A percentile compares a stretch with the other conserved stretches of the same genome.
Conservation (phyloP, 306 rosid species). For the Argentina anserina region DNA sequence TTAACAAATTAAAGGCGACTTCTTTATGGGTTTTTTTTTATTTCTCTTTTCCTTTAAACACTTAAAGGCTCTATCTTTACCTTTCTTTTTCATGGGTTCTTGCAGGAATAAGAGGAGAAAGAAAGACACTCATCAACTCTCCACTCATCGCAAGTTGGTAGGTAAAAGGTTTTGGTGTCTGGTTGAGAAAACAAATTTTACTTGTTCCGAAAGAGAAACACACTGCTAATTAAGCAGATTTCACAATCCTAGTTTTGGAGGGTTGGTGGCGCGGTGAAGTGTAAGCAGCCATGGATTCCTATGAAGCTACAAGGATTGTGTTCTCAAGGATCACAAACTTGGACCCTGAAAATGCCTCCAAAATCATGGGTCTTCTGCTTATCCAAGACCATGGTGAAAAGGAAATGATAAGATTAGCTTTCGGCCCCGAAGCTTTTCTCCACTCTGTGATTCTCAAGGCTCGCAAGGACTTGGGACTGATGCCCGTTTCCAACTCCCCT, state of each 20-base stretch:
- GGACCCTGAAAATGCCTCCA: constrained; percentile 98
- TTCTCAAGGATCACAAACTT: constrained; percentile 80
- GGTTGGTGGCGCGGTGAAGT: constrained; percentile 38
- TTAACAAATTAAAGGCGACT: constrained; percentile 30
- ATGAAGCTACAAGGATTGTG: constrained; percentile 86
- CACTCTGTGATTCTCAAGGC: constrained; percentile 81
- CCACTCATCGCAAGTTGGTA: constrained; percentile 57
- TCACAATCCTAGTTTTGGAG: neutral
- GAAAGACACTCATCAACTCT: constrained; percentile 18
- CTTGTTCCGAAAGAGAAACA: constrained; percentile 37
- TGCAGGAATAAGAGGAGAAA: constrained; percentile 72
- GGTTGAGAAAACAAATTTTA: constrained; percentile 75
- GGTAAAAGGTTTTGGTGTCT: constrained; percentile 57
- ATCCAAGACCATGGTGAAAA: constrained; percentile 96
- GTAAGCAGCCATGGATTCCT: constrained; percentile 68
- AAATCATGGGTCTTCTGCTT: constrained; percentile 89
- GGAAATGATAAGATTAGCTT: constrained; percentile 95
- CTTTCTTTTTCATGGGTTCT: constrained; percentile 42
- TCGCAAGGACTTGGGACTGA: constrained; percentile 56
- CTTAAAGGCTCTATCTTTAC: constrained; percentile 32
- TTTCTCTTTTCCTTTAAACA: constrained; percentile 41
- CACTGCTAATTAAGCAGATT: neutral
- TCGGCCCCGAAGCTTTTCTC: constrained; percentile 83
- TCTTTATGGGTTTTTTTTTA: constrained; percentile 20
- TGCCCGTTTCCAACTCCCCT: constrained; percentile 56